Evolutionary conservation across 2,329 filamentous ascomycete genomes (phyloP).

Genomic region (Helotiales sp.): DNA sequence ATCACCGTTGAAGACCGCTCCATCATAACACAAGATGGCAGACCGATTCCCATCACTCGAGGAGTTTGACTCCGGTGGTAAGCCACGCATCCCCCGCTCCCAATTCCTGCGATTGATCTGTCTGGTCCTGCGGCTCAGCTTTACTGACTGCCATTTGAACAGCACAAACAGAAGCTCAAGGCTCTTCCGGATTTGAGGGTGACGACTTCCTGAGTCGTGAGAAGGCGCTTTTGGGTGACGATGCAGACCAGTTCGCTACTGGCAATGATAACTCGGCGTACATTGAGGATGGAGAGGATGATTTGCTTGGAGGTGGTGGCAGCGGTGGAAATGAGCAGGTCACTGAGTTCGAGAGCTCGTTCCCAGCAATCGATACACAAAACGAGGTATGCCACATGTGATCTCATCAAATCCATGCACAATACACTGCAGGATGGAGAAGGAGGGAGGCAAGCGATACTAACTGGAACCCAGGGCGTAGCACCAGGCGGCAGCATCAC

Average conservation of each 20-base stretch:
- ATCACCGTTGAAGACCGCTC: conserved; percentile 15
- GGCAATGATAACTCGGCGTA: conserved; percentile 71
- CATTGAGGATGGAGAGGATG: conserved; percentile 69
- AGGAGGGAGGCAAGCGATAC: not conserved
- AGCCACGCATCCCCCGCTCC: conserved; percentile 18
- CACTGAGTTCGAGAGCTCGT: conserved; percentile 80
- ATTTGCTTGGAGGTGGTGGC: conserved; percentile 70
- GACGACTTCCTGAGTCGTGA: conserved; percentile 92
- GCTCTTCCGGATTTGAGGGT: conserved; percentile 55
- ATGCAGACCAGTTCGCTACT: conserved; percentile 87
- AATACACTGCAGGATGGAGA: not conserved
- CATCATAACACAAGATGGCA: conserved; percentile 50
- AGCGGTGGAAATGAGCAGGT: conserved; percentile 43
- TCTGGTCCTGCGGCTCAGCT: conserved; percentile 11
- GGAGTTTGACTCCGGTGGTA: conserved; percentile 60
- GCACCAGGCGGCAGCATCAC: conserved; percentile 82
- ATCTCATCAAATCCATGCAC: not conserved
- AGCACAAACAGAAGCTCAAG: conserved; percentile 70
- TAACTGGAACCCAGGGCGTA: conserved; percentile 58
- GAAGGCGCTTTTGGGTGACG: conserved; percentile 85
- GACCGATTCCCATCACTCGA: conserved; percentile 65
- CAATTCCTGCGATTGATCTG: not conserved
- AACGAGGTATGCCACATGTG: conserved; percentile 64
- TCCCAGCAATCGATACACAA: conserved; percentile 73
- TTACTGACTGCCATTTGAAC: conserved; percentile 34